A percentile compares a stretch with the other conserved stretches of the same genome.
These are phyloP conservation scores for Auricularia sp. DNA, from an alignment of 768 basidiomycete species.

Conservation along the genomic window DNA sequence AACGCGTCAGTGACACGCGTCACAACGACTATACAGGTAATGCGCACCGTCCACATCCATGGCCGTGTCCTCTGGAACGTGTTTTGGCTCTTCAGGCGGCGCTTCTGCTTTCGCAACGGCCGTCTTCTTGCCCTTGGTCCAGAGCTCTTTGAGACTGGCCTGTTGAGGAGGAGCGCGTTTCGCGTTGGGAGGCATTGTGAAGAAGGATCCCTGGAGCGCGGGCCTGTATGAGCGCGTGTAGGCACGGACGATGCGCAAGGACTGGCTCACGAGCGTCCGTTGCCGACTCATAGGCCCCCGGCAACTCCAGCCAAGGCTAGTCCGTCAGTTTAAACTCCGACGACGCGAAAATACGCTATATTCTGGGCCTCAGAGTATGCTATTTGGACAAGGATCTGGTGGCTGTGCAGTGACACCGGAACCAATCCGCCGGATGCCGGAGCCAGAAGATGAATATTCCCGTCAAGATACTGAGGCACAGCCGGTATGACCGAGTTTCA, in stretches of 20 bases:
- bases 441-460: too few species aligned
- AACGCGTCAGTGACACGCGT: neutral
- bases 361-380: too few species aligned
- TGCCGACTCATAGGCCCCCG: constrained; percentile 34
- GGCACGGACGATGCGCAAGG: neutral
- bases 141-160: constrained; percentile 67
- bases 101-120: constrained; percentile 15
- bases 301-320: too few species aligned
- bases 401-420: too few species aligned
- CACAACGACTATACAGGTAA: neutral
- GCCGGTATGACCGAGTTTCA: too few species aligned
- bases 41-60: constrained; percentile 10
- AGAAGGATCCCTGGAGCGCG: constrained; percentile 50
- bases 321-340: too few species aligned
- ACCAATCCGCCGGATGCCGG: too few species aligned
- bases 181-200: constrained; percentile 57
- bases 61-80: constrained; percentile 16
- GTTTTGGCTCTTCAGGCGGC: constrained; percentile 21
- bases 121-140: constrained; percentile 40
- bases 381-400: too few species aligned
- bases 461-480: too few species aligned
- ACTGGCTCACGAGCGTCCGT: constrained; percentile 43
- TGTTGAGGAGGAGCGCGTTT: constrained; percentile 67
- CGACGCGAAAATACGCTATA: too few species aligned
- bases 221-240: neutral